phyloP scores from a whole-genome alignment of 2,329 filamentous ascomycete genomes.

The Aureobasidium melanogenum region DNA sequence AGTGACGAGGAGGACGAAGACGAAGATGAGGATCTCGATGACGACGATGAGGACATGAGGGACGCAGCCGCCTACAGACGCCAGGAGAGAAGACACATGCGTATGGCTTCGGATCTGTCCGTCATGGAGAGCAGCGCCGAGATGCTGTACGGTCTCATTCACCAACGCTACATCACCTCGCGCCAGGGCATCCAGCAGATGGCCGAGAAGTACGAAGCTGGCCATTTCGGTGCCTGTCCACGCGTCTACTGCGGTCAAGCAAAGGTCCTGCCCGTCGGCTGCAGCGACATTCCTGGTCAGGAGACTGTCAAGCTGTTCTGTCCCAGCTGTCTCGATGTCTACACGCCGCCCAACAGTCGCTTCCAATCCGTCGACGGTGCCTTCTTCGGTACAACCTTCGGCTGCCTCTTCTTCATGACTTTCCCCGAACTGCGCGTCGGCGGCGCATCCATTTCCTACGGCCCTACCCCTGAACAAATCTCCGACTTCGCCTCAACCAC shows the following conservation, averaged over 20 bases:
- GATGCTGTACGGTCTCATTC: slow-evolving; percentile 94
- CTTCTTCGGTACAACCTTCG: slow-evolving; percentile 97
- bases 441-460: slow-evolving; percentile 20
- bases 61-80: slow-evolving; percentile 23
- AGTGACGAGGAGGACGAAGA: slow-evolving; percentile 59
- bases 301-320: slow-evolving; percentile 99
- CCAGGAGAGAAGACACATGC: slow-evolving; percentile 64
- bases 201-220: slow-evolving; percentile 97
- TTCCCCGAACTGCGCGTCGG: slow-evolving; percentile 90
- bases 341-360: slow-evolving; percentile 91
- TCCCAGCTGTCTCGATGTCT: slow-evolving; percentile 91
- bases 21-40: slow-evolving; percentile 35
- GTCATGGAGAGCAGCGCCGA: slow-evolving; percentile 98
- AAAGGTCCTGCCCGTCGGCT: slow-evolving; percentile 83
- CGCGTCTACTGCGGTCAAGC: slow-evolving; percentile 85
- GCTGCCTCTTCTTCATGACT: slow-evolving; percentile 94
- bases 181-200: slow-evolving; percentile 95
- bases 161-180: slow-evolving; percentile 97
- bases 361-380: slow-evolving; percentile 97
- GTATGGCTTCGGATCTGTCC: slow-evolving; percentile 85
- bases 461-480: slow-evolving; percentile 13
- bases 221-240: slow-evolving; percentile 94
- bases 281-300: slow-evolving; percentile 89
- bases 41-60: slow-evolving; percentile 50
- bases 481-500: not conserved